Conservation (phyloP, 2,329 filamentous ascomycete species). For the Didymella sp. region DNA sequence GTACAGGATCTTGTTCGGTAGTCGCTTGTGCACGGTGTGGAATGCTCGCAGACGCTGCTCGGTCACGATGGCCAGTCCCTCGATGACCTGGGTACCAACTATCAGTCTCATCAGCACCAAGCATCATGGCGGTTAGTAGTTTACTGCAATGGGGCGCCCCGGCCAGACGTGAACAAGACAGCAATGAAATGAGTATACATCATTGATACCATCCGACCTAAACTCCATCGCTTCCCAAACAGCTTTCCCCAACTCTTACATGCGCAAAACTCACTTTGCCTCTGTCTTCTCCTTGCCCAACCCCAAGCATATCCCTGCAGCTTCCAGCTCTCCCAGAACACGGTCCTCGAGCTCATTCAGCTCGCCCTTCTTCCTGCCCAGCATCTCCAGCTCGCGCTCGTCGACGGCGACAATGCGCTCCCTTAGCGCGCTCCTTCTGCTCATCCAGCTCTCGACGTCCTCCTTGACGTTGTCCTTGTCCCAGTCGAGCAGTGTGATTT, state of each 20-base stretch:
- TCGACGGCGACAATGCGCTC: constrained; percentile 77
- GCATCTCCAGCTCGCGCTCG: constrained; percentile 72
- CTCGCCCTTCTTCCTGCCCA: constrained; percentile 47
- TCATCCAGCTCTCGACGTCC: constrained; percentile 83
- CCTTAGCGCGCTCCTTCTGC: constrained; percentile 70
- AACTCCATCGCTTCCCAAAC: constrained; percentile 10
- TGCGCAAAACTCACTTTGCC: constrained; percentile 7
- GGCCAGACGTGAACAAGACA: background rate
- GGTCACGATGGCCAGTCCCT: too few species aligned
- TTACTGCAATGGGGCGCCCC: too few species aligned
- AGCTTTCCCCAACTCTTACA: background rate
- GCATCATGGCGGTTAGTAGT: too few species aligned
- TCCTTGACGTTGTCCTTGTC: constrained; percentile 75
- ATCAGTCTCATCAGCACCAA: too few species aligned
- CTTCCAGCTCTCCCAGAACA: constrained; percentile 61
- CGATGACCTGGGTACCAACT: too few species aligned
- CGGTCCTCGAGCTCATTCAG: constrained; percentile 74
- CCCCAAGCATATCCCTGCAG: constrained; percentile 48
- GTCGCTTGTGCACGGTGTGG: too few species aligned
- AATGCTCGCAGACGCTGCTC: too few species aligned
- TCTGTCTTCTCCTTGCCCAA: constrained; percentile 27
- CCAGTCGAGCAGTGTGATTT: constrained; percentile 77
- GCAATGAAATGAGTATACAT: constrained; percentile 2
- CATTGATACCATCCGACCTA: background rate
- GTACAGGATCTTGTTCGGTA: too few species aligned